Conservation (phyloP, 805 yeast genomes). For the Candida railenensis region DNA sequence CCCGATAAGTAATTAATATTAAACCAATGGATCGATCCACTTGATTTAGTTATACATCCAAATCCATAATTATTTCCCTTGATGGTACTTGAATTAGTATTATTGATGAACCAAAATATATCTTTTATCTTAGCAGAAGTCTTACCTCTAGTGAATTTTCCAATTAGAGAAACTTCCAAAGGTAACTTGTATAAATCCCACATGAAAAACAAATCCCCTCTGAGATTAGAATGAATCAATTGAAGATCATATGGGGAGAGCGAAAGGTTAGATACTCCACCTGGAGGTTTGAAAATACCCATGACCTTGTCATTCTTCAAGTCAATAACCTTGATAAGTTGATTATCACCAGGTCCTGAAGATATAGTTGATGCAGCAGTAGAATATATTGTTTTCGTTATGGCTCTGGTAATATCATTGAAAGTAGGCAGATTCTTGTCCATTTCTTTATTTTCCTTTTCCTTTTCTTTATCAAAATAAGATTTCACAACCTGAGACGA, state of each 20-base stretch:
- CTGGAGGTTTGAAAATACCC: constrained; percentile 54
- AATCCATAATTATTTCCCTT: constrained; percentile 39
- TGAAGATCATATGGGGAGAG: constrained; percentile 61
- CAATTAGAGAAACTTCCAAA: constrained; percentile 50
- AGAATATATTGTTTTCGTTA: constrained; percentile 32
- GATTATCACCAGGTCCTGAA: constrained; percentile 30
- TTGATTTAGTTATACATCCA: constrained; percentile 50
- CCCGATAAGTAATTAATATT: constrained; percentile 42
- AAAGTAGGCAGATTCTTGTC: constrained; percentile 15
- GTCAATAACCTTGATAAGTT: constrained; percentile 47
- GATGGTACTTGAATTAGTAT: constrained; percentile 15
- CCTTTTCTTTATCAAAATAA: constrained; percentile 21
- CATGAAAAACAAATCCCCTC: constrained; percentile 63
- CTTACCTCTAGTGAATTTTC: constrained; percentile 61
- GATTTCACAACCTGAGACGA: constrained; percentile 44
- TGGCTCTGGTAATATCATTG: constrained; percentile 28
- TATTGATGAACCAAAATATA: constrained; percentile 52
- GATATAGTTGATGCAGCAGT: constrained; percentile 29
- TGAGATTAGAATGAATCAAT: constrained; percentile 49
- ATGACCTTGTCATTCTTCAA: constrained; percentile 37
- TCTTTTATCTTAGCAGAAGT: constrained; percentile 54
- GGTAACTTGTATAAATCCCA: constrained; percentile 63
- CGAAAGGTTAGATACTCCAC: constrained; percentile 59
- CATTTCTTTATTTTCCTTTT: constrained; percentile 12
- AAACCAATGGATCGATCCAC: constrained; percentile 67